A percentile compares a stretch with the other conserved stretches of the same genome.
Evolutionary conservation across 1,139 yeast species (phyloP).

Genomic region (Geotrichum aggregatum): DNA sequence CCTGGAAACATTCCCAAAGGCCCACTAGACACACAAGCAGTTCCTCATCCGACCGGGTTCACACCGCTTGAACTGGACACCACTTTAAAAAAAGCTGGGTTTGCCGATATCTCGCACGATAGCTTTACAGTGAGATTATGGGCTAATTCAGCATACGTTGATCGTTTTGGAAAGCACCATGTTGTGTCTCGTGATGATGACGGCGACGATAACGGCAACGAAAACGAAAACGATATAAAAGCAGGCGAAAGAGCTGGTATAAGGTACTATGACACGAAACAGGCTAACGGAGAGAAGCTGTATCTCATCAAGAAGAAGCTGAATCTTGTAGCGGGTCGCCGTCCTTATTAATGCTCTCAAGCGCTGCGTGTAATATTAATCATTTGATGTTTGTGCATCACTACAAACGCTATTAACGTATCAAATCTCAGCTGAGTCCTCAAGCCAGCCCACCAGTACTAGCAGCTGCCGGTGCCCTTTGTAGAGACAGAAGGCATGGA

Average conservation of each 20-base stretch:
- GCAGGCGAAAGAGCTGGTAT: slow-evolving; percentile 13
- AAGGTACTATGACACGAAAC: slow-evolving; percentile 14
- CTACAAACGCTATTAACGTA: too few species aligned
- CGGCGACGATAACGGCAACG: not conserved
- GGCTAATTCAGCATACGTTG: slow-evolving; percentile 25
- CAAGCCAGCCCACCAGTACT: too few species aligned
- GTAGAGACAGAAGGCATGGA: too few species aligned
- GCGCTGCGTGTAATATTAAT: too few species aligned
- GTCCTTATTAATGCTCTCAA: not conserved
- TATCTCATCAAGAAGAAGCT: slow-evolving; percentile 22
- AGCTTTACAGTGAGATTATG: slow-evolving; percentile 27
- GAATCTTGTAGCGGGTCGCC: slow-evolving; percentile 24
- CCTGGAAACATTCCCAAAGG: not conserved
- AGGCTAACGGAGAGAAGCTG: slow-evolving; percentile 14
- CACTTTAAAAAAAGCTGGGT: slow-evolving; percentile 27
- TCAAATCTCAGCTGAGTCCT: too few species aligned
- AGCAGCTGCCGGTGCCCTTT: too few species aligned
- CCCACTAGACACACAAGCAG: slow-evolving; percentile 12
- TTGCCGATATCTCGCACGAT: slow-evolving; percentile 24
- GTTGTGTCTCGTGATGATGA: slow-evolving; percentile 11
- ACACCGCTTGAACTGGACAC: slow-evolving; percentile 19
- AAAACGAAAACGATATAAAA: too few species aligned
- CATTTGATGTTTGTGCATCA: too few species aligned
- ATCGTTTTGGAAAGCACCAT: slow-evolving; percentile 20
- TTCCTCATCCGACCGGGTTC: slow-evolving; percentile 28